These are phyloP conservation scores for Suillus cothurnatus DNA, from an alignment of 768 basidiomycete genomes.

Conservation along the genomic window DNA sequence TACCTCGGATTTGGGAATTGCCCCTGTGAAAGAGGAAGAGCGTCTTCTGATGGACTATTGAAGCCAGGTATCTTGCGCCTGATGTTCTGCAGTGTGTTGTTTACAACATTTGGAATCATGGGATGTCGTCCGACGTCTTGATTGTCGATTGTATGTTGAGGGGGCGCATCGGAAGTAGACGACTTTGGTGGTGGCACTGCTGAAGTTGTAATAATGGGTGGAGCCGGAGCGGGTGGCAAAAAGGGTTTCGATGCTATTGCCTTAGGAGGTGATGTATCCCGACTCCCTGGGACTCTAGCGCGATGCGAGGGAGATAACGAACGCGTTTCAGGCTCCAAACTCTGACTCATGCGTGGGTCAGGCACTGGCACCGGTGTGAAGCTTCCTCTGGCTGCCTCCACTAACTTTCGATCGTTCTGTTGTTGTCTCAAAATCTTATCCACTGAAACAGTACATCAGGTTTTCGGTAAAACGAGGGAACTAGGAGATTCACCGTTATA, in stretches of 20 bases:
- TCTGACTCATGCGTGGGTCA: slow-evolving; percentile 12
- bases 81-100: slow-evolving; percentile 27
- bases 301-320: slow-evolving; percentile 23
- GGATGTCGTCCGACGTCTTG: slow-evolving; percentile 1
- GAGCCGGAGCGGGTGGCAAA: slow-evolving; percentile 9
- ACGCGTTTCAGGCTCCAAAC: slow-evolving; percentile 10
- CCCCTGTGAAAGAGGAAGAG: neutral
- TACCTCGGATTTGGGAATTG: slow-evolving; percentile 1
- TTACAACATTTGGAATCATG: slow-evolving; percentile 10
- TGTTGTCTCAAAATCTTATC: slow-evolving; percentile 90
- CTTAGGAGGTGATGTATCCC: slow-evolving; percentile 16
- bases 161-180: slow-evolving; percentile 1
- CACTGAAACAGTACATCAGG: slow-evolving; percentile 46
- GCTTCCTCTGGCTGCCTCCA: slow-evolving; percentile 44
- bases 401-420: slow-evolving; percentile 60
- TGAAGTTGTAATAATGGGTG: slow-evolving; percentile 13
- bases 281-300: slow-evolving; percentile 23
- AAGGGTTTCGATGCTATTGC: neutral
- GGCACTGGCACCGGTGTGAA: slow-evolving; percentile 24
- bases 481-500: slow-evolving; percentile 65
- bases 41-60: slow-evolving; percentile 13
- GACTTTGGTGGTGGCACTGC: slow-evolving; percentile 5
- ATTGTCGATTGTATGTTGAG: slow-evolving; percentile 10
- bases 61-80: slow-evolving; percentile 27
- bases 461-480: neutral